phyloP scores from a whole-genome alignment of 2,329 filamentous ascomycete genomes.

The Colletotrichum salicis region DNA sequence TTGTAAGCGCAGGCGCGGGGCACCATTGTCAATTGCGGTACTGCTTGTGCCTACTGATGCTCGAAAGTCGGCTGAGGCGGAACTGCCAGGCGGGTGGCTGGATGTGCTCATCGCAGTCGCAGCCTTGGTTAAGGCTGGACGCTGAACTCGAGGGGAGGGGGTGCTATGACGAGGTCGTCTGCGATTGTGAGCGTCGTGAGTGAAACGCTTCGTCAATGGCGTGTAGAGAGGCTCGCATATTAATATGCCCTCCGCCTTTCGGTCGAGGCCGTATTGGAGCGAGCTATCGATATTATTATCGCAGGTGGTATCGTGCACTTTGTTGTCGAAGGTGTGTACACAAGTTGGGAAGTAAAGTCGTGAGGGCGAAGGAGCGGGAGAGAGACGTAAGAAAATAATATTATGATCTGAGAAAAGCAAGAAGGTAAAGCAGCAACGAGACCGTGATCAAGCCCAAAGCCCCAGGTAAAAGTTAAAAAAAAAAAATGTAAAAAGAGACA shows the following conservation, averaged over 20 bases:
- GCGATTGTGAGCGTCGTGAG: conserved; percentile 21
- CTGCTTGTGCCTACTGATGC: conserved; percentile 35
- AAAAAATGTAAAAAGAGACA: conserved; percentile 5
- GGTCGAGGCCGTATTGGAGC: conserved; percentile 6
- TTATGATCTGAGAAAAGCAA: neutral
- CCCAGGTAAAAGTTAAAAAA: neutral
- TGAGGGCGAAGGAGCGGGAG: neutral
- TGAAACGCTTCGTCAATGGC: conserved; percentile 31
- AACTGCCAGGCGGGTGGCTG: conserved; percentile 35
- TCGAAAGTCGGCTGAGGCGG: conserved; percentile 35
- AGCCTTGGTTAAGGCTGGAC: conserved; percentile 20
- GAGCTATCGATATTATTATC: conserved; percentile 28
- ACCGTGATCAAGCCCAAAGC: neutral
- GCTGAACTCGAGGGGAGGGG: neutral
- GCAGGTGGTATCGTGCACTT: neutral
- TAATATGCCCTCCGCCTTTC: conserved; percentile 30
- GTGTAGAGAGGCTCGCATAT: conserved; percentile 32
- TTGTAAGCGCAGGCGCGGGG: conserved; percentile 36
- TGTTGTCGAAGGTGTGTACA: neutral
- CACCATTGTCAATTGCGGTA: conserved; percentile 31
- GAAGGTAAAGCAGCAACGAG: conserved; percentile 1
- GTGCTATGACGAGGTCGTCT: conserved; percentile 16
- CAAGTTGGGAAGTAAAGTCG: neutral
- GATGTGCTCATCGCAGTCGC: conserved; percentile 34
- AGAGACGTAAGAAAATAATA: conserved; percentile 4